Evolutionary conservation across 495 filamentous ascomycete genomes (phyloP), one percentile per base, ranked within the genome.

Genomic region (Hyphodiscus hymeniophilus): DNA sequence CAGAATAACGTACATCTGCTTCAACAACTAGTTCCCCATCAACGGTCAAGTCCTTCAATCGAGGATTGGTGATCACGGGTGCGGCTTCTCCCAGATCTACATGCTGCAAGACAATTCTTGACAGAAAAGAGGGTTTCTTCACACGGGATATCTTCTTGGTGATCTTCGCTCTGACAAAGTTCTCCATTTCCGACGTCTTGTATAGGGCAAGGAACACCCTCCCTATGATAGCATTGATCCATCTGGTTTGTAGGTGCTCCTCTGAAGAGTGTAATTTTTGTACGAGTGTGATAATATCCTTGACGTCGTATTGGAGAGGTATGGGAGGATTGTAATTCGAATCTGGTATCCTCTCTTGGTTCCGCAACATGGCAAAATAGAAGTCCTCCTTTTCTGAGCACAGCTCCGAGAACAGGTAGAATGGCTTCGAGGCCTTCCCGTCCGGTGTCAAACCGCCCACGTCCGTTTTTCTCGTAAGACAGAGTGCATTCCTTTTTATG

Each of bases 341-440:
- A 34, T 76, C 65, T 44, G 75, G 68, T 17, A 73, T 70, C 56
- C 79, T 81, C 40, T 87, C 80, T 59, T 94, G 87, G 51, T 89
- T 92, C 50, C 84, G 77, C 13, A 98, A 73, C 54, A 98, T 73
- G 16, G 90, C 85, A 62, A 94, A 87, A 63, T 98, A 98, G 68
- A 98, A 97, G 55, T 98, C 92, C 61, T 98, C 92, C 65, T 98
- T 97, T 17, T 91, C 86, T 0, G 88, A 94, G 57, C 85, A 82
- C 52, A 94, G 94, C 42, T 95, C 87, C 0, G 89, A 94, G 63
- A 96, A 98, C 1, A 98, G 66, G 60, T 79, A 97, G 64, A 95
- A 97, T 0, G 94, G 91, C 47, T 82, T 88, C 32, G 81, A 74
- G 1, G 74, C 54, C 38, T 76, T 77, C 10, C 61, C 67, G 42